Percentiles rank a stretch among this genome's conserved stretches.
These are phyloP conservation scores for Botrytis tulipae DNA, from an alignment of 2,329 filamentous ascomycete species.

Conservation along the genomic window DNA sequence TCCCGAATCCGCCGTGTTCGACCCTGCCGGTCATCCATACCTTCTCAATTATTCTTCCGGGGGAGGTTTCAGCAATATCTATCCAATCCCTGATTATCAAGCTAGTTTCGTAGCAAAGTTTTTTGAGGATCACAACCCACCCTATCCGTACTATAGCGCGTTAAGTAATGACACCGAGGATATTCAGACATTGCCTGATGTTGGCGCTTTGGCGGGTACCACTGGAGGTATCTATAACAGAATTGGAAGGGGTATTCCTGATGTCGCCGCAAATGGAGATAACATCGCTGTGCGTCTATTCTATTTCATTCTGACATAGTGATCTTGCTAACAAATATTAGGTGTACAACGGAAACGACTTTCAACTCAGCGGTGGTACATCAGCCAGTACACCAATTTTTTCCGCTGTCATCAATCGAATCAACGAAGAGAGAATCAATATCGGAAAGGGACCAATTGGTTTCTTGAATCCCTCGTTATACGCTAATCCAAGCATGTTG, in stretches of 20 bases:
- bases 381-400: slow-evolving; percentile 50
- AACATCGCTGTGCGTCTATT: slow-evolving; percentile 33
- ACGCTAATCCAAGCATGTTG: slow-evolving; percentile 42
- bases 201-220: slow-evolving; percentile 23
- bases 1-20: slow-evolving; percentile 32
- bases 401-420: slow-evolving; percentile 48
- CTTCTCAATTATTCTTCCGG: slow-evolving; percentile 41
- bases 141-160: slow-evolving; percentile 27
- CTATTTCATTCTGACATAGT: background rate
- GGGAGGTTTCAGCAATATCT: slow-evolving; percentile 49
- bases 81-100: slow-evolving; percentile 46
- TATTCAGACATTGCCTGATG: slow-evolving; percentile 24
- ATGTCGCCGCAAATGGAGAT: slow-evolving; percentile 41
- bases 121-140: slow-evolving; percentile 38
- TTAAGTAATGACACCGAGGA: slow-evolving; percentile 25
- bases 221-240: slow-evolving; percentile 27
- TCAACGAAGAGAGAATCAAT: slow-evolving; percentile 51
- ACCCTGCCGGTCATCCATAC: slow-evolving; percentile 25
- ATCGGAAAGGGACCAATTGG: slow-evolving; percentile 49
- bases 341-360: slow-evolving; percentile 25
- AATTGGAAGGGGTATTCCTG: slow-evolving; percentile 42
- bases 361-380: slow-evolving; percentile 46
- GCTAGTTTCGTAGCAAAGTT: slow-evolving; percentile 43
- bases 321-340: background rate
- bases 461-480: slow-evolving; percentile 53